These are phyloP conservation scores for Rhazya stricta DNA, from an alignment of 257 asterid genomes.

Conservation along the genomic window DNA sequence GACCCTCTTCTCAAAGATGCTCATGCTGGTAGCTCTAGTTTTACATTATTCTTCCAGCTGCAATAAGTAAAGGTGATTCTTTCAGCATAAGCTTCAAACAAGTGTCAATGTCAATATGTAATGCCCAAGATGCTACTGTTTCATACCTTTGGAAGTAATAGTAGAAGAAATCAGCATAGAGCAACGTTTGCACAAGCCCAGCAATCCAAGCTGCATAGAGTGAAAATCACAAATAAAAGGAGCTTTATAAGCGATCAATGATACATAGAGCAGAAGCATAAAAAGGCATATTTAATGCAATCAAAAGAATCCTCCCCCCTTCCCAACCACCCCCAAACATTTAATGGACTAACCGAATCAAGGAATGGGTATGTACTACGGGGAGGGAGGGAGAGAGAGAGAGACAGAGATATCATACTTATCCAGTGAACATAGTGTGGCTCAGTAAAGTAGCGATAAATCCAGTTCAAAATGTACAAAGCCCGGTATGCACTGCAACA, in stretches of 20 bases:
- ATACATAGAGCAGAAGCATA: neutral
- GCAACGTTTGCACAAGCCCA: constrained; percentile 71
- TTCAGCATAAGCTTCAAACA: neutral
- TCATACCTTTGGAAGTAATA: constrained; percentile 79
- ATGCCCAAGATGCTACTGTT: neutral
- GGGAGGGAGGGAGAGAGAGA: constrained; percentile 13
- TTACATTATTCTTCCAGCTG: constrained; percentile 77
- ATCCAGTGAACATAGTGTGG: constrained; percentile 81
- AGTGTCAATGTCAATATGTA: neutral
- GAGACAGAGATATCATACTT: constrained; percentile 38
- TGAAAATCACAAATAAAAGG: constrained; percentile 1
- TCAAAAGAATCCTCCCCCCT: neutral
- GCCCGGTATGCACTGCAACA: constrained; percentile 72
- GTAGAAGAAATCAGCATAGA: constrained; percentile 84
- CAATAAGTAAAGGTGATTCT: constrained; percentile 1
- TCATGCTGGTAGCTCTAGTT: constrained; percentile 72
- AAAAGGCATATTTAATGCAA: neutral
- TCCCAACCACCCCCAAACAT: too few relatives aligned
- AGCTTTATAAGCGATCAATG: neutral
- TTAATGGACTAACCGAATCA: neutral
- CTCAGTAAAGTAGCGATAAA: constrained; percentile 89
- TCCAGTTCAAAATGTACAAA: constrained; percentile 77
- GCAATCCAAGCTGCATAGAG: constrained; percentile 66
- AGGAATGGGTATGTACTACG: neutral
- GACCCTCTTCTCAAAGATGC: neutral